These are phyloP conservation scores for Blastosporella zonata DNA, from an alignment of 1,284 basidiomycete species.

Conservation along the genomic window DNA sequence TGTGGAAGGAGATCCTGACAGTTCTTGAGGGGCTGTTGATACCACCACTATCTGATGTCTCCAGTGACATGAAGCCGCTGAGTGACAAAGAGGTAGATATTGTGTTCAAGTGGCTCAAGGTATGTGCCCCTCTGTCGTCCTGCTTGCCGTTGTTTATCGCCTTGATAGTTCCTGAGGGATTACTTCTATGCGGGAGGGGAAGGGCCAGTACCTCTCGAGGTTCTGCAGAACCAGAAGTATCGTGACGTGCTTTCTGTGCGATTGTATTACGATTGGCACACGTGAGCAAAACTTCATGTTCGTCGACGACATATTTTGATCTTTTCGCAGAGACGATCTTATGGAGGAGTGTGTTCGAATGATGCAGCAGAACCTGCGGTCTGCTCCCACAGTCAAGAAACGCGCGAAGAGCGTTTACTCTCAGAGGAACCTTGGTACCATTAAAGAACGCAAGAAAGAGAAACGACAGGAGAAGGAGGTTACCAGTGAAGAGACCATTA, in stretches of 20 bases:
- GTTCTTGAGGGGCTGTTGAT: constrained; percentile 90
- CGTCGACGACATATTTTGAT: constrained; percentile 4
- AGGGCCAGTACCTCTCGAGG: constrained; percentile 82
- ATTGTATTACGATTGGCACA: constrained; percentile 92
- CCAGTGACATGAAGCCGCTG: constrained; percentile 88
- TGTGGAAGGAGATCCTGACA: constrained; percentile 95
- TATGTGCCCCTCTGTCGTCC: constrained; percentile 24
- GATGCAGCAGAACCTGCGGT: constrained; percentile 81
- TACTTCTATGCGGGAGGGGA: constrained; percentile 96
- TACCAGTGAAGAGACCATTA: constrained; percentile 82
- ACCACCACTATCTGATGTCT: constrained; percentile 87
- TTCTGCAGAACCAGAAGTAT: constrained; percentile 95
- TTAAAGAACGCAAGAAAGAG: constrained; percentile 91
- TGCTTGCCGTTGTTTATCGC: background rate
- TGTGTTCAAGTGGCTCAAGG: constrained; percentile 97
- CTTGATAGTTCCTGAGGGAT: constrained; percentile 78
- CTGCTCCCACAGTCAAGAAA: constrained; percentile 76
- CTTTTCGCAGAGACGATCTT: constrained; percentile 65
- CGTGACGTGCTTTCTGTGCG: constrained; percentile 88
- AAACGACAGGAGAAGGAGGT: constrained; percentile 79
- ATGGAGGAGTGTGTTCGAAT: constrained; percentile 97
- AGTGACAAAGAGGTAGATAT: constrained; percentile 96
- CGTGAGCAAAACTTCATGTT: constrained; percentile 44
- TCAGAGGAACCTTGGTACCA: constrained; percentile 93
- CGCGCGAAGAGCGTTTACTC: constrained; percentile 89